Conservation (phyloP, 129 eudicot species). For the Chrysanthemum makinoi region DNA sequence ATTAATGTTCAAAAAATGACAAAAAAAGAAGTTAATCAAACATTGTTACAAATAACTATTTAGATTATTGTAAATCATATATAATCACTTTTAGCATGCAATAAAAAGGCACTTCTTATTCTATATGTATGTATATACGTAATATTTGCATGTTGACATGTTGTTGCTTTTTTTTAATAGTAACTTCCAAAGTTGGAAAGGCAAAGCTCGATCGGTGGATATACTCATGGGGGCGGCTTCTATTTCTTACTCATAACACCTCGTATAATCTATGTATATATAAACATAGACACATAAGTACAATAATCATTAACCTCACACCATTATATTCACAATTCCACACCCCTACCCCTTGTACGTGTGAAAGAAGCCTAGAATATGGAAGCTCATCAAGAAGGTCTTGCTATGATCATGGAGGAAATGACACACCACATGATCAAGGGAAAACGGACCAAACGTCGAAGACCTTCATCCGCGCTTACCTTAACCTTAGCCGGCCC, state of each 20-base stretch:
- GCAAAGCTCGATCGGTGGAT: constrained; percentile 38
- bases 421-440: constrained; percentile 34
- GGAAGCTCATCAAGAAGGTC: constrained; percentile 35
- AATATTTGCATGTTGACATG: background rate
- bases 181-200: constrained; percentile 54
- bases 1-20: too few species aligned
- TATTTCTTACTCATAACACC: constrained; percentile 24
- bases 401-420: constrained; percentile 17
- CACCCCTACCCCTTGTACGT: background rate
- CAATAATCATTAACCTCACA: constrained; percentile 1
- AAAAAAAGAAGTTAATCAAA: background rate
- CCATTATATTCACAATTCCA: constrained; percentile 13
- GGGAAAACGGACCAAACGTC: constrained; percentile 64
- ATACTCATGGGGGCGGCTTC: constrained; percentile 41
- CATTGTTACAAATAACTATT: background rate
- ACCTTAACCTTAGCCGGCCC: constrained; percentile 34
- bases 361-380: constrained; percentile 8
- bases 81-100: background rate
- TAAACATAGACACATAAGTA: constrained; percentile 11
- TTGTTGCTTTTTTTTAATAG: constrained; percentile 27
- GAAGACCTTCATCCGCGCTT: constrained; percentile 37
- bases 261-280: background rate
- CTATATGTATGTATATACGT: background rate
- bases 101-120: background rate
- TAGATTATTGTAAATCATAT: too few species aligned